Evolutionary conservation across 192 early-diverging fungal genomes (phyloP).

Genomic region (Coemansia sp.): DNA sequence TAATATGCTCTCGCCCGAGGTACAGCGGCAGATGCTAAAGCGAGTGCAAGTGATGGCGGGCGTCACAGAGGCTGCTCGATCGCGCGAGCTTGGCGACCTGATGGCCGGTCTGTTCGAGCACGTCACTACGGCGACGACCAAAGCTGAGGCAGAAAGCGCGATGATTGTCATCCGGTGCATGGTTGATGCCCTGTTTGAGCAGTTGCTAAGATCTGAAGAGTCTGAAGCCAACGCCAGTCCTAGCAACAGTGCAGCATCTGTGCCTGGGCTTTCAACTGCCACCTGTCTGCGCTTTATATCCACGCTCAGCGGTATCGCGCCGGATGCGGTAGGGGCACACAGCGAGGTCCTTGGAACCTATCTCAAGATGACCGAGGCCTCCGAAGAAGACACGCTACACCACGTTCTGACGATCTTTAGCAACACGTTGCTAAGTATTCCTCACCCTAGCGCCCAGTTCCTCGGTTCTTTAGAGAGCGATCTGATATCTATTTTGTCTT

Average conservation of each 20-base stretch:
- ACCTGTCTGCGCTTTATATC: constrained; percentile 56
- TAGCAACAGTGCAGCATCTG: background rate
- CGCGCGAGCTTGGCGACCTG: constrained; percentile 34
- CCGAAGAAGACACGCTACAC: constrained; percentile 58
- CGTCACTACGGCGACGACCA: constrained; percentile 35
- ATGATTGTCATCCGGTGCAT: constrained; percentile 62
- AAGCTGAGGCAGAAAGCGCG: constrained; percentile 55
- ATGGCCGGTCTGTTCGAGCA: constrained; percentile 40
- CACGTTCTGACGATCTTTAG: constrained; percentile 59
- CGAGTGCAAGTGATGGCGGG: constrained; percentile 53
- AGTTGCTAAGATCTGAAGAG: constrained; percentile 68
- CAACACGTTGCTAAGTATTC: constrained; percentile 49
- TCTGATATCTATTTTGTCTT: constrained; percentile 60
- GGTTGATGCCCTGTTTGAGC: constrained; percentile 76
- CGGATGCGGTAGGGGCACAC: constrained; percentile 58
- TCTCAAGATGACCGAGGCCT: constrained; percentile 51
- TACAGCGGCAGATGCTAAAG: constrained; percentile 43
- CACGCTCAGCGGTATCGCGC: constrained; percentile 58
- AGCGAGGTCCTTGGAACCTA: constrained; percentile 56
- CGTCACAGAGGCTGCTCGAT: constrained; percentile 35
- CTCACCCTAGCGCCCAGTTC: constrained; percentile 59
- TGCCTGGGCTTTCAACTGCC: constrained; percentile 18
- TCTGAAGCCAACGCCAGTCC: constrained; percentile 19
- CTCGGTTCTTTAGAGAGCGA: constrained; percentile 62
- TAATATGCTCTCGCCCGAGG: constrained; percentile 43